phyloP scores from a whole-genome alignment of 352 stramenopile species.

The Globisporangium camurandrum region DNA sequence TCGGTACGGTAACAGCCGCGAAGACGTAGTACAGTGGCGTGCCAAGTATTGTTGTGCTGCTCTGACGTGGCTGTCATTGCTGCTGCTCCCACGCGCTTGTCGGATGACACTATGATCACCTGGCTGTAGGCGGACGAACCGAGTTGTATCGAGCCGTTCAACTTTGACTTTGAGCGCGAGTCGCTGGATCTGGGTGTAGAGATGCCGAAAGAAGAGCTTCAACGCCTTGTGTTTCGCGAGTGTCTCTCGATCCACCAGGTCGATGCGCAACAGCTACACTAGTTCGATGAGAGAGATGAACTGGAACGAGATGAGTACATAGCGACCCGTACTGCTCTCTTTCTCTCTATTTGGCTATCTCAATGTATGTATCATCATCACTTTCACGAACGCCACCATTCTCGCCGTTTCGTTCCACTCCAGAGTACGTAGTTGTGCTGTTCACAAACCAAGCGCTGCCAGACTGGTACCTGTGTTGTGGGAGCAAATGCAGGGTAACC shows the following conservation, averaged over 20 bases:
- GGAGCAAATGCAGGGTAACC: not conserved
- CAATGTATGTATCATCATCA: not conserved
- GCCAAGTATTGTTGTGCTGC: not conserved
- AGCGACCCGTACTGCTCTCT: not conserved
- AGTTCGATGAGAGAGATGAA: not conserved
- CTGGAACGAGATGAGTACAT: not conserved
- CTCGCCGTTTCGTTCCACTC: not conserved
- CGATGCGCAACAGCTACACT: slow-evolving; percentile 62
- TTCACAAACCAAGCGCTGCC: too few relatives aligned
- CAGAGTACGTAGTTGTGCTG: not conserved
- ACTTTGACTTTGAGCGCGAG: slow-evolving; percentile 85
- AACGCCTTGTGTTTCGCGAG: slow-evolving; percentile 74
- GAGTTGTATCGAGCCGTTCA: slow-evolving; percentile 63
- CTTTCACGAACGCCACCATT: not conserved
- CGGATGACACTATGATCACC: not conserved
- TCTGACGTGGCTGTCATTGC: slow-evolving; percentile 5
- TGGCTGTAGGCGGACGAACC: slow-evolving; percentile 79
- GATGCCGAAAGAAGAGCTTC: slow-evolving; percentile 83
- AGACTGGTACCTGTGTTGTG: too few relatives aligned
- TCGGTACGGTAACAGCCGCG: slow-evolving; percentile 31
- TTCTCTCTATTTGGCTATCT: not conserved
- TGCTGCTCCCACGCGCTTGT: slow-evolving; percentile 1
- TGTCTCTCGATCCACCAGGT: slow-evolving; percentile 66
- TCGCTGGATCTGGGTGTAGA: slow-evolving; percentile 72
- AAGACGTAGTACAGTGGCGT: not conserved